Percentiles rank a stretch among this genome's conserved stretches.
phyloP scores from a whole-genome alignment of 352 stramenopile species.

The Thalassiosira livingstoniorum region DNA sequence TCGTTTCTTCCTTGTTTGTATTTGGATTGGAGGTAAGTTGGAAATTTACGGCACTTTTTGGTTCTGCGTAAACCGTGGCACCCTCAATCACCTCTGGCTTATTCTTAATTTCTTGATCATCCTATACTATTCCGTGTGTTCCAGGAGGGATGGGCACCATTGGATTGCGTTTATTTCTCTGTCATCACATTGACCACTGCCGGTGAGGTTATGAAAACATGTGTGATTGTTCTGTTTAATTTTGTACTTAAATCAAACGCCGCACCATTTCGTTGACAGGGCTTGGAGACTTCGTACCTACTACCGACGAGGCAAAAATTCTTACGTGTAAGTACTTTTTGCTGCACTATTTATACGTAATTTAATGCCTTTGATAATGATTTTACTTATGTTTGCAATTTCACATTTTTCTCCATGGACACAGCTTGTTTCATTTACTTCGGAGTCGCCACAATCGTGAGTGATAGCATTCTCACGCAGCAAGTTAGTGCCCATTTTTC shows the following conservation, averaged over 20 bases:
- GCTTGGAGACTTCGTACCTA: constrained; percentile 83
- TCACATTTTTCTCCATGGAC: not conserved
- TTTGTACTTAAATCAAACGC: no score
- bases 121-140: no score
- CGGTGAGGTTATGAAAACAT: no score
- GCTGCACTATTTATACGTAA: not conserved
- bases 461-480: no score
- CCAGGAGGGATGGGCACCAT: constrained; percentile 79
- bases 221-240: no score
- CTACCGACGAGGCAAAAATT: constrained; percentile 78
- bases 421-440: constrained; percentile 85
- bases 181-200: constrained; percentile 80
- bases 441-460: constrained; percentile 83
- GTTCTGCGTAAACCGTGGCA: no score
- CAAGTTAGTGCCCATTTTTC: no score
- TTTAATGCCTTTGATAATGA: not conserved
- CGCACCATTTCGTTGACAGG: no score
- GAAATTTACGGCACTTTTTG: no score
- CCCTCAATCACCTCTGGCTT: no score
- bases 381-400: not conserved
- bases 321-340: constrained; percentile 56
- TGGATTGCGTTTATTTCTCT: constrained; percentile 87
- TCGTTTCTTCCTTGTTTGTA: constrained; percentile 81
- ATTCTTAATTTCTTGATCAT: no score
- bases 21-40: constrained; percentile 79